Percentiles rank a stretch among this genome's conserved stretches.
These are phyloP conservation scores for Novymonas esmeraldas DNA, from an alignment of 208 protist species.

Conservation along the genomic window DNA sequence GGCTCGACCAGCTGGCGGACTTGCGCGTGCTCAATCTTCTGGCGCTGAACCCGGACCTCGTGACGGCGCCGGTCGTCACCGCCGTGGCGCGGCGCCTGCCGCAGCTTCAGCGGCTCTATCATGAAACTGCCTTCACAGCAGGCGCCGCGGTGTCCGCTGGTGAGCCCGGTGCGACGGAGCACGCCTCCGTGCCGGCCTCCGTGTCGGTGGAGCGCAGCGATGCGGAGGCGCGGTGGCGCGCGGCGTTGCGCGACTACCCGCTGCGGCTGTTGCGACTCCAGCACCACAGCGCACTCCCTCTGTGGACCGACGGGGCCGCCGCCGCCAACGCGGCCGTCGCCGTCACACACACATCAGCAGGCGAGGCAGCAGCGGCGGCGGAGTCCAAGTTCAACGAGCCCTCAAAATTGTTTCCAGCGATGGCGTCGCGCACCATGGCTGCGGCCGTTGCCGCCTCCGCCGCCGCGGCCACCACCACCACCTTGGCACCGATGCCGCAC, in stretches of 20 bases:
- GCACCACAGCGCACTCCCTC: conserved; percentile 11
- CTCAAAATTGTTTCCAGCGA: conserved; percentile 16
- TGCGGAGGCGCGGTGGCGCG: conserved; percentile 11
- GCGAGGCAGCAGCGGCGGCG: neutral
- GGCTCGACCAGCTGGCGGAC: conserved; percentile 7
- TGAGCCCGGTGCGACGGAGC: no score
- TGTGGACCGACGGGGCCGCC: conserved; percentile 7
- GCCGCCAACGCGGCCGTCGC: no score
- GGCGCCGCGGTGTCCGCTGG: no score
- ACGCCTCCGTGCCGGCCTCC: neutral
- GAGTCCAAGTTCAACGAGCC: no score
- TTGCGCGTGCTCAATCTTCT: conserved; percentile 13
- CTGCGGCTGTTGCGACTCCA: conserved; percentile 8
- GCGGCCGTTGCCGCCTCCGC: conserved; percentile 13
- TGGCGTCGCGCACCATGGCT: conserved; percentile 6
- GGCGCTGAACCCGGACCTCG: conserved; percentile 8
- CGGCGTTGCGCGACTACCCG: conserved; percentile 13
- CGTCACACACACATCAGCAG: neutral
- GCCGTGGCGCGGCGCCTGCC: conserved; percentile 6
- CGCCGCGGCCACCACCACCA: neutral
- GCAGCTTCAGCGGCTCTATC: conserved; percentile 6
- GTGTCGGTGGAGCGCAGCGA: conserved; percentile 8
- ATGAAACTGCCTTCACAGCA: conserved; percentile 7
- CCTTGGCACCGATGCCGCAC: neutral
- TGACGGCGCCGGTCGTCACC: conserved; percentile 9